These are phyloP conservation scores for Adansonia gregorii DNA, from an alignment of 441 rosid species.

Conservation along the genomic window DNA sequence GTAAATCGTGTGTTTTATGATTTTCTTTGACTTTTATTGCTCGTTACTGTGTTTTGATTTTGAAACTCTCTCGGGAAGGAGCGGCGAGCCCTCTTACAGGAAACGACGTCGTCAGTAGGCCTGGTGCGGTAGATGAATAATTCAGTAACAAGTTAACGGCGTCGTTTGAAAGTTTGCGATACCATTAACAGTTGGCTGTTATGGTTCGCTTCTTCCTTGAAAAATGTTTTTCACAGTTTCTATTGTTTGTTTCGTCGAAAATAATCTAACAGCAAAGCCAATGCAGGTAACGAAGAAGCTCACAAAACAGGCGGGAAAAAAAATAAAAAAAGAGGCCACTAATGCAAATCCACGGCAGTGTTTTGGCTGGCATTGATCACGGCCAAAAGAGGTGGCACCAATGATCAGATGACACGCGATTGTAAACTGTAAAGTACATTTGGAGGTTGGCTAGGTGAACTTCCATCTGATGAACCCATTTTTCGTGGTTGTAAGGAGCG, in stretches of 20 bases:
- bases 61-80: not conserved
- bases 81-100: not conserved
- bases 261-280: slow-evolving; percentile 39
- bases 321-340: slow-evolving; percentile 36
- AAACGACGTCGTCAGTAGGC: not conserved
- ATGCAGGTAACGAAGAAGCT: slow-evolving; percentile 73
- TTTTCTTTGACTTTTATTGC: not conserved
- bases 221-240: no score
- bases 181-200: not conserved
- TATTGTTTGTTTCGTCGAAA: no score
- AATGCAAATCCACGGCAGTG: slow-evolving; percentile 59
- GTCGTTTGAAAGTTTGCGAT: not conserved
- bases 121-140: not conserved
- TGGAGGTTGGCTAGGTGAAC: slow-evolving; percentile 78
- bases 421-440: slow-evolving; percentile 68
- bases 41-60: not conserved
- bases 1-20: not conserved
- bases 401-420: slow-evolving; percentile 75
- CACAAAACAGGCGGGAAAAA: slow-evolving; percentile 53
- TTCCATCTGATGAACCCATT: slow-evolving; percentile 72
- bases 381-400: slow-evolving; percentile 72
- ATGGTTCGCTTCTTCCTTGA: no score
- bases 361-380: slow-evolving; percentile 61
- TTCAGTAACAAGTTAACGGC: not conserved
- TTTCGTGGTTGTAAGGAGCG: slow-evolving; percentile 64